Conservation (phyloP, 73 alveolate genomes). For the Tetrahymena malaccensis region DNA sequence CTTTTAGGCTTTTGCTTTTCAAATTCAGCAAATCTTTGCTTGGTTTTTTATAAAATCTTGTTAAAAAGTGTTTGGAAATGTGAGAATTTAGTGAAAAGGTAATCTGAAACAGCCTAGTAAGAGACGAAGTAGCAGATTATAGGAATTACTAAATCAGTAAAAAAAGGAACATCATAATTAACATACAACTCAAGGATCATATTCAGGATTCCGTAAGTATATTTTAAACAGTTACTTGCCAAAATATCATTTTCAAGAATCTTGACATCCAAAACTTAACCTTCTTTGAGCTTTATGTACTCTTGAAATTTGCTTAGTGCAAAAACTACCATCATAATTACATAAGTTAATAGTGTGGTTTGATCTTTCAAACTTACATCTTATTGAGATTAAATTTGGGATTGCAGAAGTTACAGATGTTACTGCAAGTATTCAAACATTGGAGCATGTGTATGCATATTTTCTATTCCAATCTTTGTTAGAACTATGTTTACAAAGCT, state of each 20-base stretch:
- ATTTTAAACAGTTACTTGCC: slow-evolving; percentile 30
- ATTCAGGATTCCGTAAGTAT: slow-evolving; percentile 18
- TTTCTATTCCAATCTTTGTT: slow-evolving; percentile 36
- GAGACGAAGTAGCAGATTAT: slow-evolving; percentile 14
- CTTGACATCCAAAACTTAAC: background rate
- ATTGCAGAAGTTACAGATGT: background rate
- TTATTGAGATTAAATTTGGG: slow-evolving; percentile 9
- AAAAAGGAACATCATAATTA: background rate
- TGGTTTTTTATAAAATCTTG: background rate
- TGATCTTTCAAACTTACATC: background rate
- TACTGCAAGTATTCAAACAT: slow-evolving; percentile 21
- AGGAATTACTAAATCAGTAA: slow-evolving; percentile 14
- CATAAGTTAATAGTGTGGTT: background rate
- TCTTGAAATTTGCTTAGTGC: background rate
- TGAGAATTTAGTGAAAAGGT: background rate
- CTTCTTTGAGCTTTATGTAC: background rate
- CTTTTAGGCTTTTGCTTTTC: slow-evolving; percentile 1
- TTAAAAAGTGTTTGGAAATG: slow-evolving; percentile 7
- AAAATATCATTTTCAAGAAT: slow-evolving; percentile 22
- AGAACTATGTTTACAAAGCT: background rate
- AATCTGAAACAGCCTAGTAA: slow-evolving; percentile 10
- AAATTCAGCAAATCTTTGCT: background rate
- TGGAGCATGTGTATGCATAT: background rate
- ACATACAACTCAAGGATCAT: slow-evolving; percentile 5
- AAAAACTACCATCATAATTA: slow-evolving; percentile 16